phyloP scores from a whole-genome alignment of 1,284 basidiomycete species.

The Sanghuangporus sanghuang region DNA sequence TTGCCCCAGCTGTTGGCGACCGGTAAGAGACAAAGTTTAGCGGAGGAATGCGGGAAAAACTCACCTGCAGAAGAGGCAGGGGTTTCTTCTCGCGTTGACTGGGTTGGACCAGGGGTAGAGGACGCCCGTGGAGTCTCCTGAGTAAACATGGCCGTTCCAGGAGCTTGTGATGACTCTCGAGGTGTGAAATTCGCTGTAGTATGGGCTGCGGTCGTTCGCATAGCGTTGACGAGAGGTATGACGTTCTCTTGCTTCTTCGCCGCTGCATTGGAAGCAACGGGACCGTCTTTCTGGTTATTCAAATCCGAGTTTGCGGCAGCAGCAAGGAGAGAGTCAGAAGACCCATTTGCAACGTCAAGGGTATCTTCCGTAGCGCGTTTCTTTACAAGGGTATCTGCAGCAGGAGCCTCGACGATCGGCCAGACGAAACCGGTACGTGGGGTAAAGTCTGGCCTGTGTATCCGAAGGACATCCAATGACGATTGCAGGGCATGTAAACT shows the following conservation, averaged over 20 bases:
- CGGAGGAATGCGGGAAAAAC: constrained; percentile 38
- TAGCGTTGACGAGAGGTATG: constrained; percentile 63
- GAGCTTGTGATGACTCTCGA: constrained; percentile 29
- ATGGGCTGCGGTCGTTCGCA: constrained; percentile 69
- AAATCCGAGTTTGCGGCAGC: constrained; percentile 13
- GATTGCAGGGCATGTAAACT: constrained; percentile 67
- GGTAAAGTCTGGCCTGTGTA: constrained; percentile 69
- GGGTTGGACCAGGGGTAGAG: constrained; percentile 48
- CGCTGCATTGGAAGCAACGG: constrained; percentile 8
- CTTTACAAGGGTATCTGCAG: constrained; percentile 32
- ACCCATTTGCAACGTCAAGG: neutral
- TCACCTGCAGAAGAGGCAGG: constrained; percentile 35
- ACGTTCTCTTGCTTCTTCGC: constrained; percentile 60
- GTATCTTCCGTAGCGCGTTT: constrained; percentile 39
- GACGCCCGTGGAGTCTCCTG: constrained; percentile 35
- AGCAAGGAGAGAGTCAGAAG: constrained; percentile 1
- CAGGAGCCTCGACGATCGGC: constrained; percentile 61
- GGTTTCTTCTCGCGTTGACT: constrained; percentile 32
- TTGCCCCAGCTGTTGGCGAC: constrained; percentile 46
- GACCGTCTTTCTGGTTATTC: constrained; percentile 18
- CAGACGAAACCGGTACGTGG: constrained; percentile 76
- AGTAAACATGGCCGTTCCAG: constrained; percentile 32
- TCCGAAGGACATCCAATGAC: constrained; percentile 64
- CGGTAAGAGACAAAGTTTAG: constrained; percentile 25
- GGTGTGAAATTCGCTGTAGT: constrained; percentile 44